Conservation (phyloP, 139 green algal species). For the Desmodesmus armatus region DNA sequence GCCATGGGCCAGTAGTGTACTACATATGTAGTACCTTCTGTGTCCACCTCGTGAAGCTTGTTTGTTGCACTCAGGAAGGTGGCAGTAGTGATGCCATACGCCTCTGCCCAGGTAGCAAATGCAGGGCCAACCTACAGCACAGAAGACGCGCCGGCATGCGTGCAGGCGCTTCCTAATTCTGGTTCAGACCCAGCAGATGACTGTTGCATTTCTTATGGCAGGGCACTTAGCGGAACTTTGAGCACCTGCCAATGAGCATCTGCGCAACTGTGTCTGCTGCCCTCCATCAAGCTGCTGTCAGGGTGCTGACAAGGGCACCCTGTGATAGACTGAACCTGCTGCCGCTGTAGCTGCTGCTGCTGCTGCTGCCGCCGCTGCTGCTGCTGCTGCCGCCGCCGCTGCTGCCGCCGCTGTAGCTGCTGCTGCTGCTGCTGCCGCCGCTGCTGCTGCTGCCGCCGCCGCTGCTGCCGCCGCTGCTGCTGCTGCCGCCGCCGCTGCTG, state of each 20-base stretch:
- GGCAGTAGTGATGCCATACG: background rate
- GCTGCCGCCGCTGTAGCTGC: background rate
- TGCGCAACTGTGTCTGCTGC: too few species aligned
- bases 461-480: background rate
- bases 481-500: background rate
- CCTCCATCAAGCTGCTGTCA: too few species aligned
- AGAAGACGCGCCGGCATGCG: background rate
- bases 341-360: constrained; percentile 1
- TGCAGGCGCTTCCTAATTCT: background rate
- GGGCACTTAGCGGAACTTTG: too few species aligned
- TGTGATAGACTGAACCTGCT: too few species aligned
- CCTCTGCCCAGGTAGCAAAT: background rate
- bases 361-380: constrained; percentile 4
- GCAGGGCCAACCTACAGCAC: background rate
- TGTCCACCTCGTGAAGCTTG: constrained; percentile 10
- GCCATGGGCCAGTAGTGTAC: background rate
- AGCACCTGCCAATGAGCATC: too few species aligned
- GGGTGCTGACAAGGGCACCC: too few species aligned
- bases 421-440: background rate
- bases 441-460: background rate
- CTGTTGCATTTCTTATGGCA: background rate
- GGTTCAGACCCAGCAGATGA: background rate
- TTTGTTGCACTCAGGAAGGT: background rate
- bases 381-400: background rate
- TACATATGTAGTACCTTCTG: background rate